phyloP scores from a whole-genome alignment of 2,329 filamentous ascomycete species.

The Magnaporthiopsis incrustans region DNA sequence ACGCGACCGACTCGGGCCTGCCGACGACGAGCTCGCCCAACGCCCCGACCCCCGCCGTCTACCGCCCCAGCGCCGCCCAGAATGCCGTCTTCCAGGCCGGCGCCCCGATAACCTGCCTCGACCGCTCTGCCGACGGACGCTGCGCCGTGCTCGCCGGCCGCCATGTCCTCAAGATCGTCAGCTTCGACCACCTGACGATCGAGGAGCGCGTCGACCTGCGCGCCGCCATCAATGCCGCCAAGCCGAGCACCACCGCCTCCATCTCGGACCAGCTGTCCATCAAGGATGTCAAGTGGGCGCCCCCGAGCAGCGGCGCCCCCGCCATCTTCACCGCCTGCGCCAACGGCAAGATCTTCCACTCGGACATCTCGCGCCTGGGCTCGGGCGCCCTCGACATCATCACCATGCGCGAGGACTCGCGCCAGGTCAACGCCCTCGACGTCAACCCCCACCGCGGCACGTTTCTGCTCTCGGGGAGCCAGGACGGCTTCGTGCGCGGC shows the following conservation, averaged over 20 bases:
- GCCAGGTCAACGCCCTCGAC: constrained; percentile 56
- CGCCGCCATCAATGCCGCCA: constrained; percentile 32
- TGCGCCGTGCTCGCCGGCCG: constrained; percentile 49
- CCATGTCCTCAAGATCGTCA: constrained; percentile 53
- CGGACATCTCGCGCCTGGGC: constrained; percentile 42
- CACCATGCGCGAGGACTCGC: constrained; percentile 51
- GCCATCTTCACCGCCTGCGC: constrained; percentile 56
- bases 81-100: constrained; percentile 44
- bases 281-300: constrained; percentile 51
- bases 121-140: constrained; percentile 48
- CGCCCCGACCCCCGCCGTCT: constrained; percentile 27
- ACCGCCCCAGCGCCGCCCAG: constrained; percentile 47
- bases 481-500: constrained; percentile 54
- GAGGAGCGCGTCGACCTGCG: constrained; percentile 51
- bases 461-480: constrained; percentile 53
- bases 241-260: constrained; percentile 22
- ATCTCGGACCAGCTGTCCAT: constrained; percentile 53
- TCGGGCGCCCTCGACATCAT: constrained; percentile 44
- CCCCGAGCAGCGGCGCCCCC: constrained; percentile 37
- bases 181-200: constrained; percentile 44
- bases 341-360: constrained; percentile 57
- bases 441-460: constrained; percentile 52
- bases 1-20: constrained; percentile 34
- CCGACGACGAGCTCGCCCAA: constrained; percentile 38
- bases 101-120: constrained; percentile 48